Base-by-base conservation (phyloP, 2,329 filamentous ascomycete species). In the Botrytis fabae region DNA sequence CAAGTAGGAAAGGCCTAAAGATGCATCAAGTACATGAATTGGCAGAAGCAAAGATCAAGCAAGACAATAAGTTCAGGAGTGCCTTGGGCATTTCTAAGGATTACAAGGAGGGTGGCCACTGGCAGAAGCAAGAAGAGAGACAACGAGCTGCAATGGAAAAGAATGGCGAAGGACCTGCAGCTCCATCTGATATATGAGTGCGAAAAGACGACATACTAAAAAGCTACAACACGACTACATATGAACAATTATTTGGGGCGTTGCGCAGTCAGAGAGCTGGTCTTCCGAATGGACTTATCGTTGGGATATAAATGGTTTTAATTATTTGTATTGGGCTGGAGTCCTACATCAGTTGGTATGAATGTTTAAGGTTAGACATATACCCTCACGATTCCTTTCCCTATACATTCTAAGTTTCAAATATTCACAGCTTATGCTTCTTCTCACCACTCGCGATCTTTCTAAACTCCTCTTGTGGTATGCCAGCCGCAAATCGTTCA, bases 1-100 rank as follows among this genome's bases (percentile, higher is more conserved):
- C 73, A n/a, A 81, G 83, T 72, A 83, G 81, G 71, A 88, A 85
- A 77, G 87, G 89, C 16, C 87, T 98, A 76, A 99, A 98, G 84
- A 87, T 91, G 77, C 94, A 98, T 83, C 94, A 98, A 83, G 94
- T 98, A 32, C 96, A 99, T 84, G 96, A 98, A 84, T 87, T 97
- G 81, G 96, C 96, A 28, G 93, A 96, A 79, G 96, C 95, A 74
- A 99, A 99, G 87, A 95, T 97, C 78, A 92, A 93, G 81, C 96
- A 99, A 86, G 97, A 92, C 82, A 95, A 98, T 84, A 88, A 93
- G 78, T 85, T 99, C 81, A 86, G 95, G 76, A 93, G 87, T 82
- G 96, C 96, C 12, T 85, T 99, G 77, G 95, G 94, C 68, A 97
- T 98, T 79, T 91, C 91, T 80, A 91, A 91, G 80, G 88, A 95